Percentiles rank a stretch among this genome's conserved stretches.
Conservation (phyloP, 768 basidiomycete species). For the Cytidiella melzeri region DNA sequence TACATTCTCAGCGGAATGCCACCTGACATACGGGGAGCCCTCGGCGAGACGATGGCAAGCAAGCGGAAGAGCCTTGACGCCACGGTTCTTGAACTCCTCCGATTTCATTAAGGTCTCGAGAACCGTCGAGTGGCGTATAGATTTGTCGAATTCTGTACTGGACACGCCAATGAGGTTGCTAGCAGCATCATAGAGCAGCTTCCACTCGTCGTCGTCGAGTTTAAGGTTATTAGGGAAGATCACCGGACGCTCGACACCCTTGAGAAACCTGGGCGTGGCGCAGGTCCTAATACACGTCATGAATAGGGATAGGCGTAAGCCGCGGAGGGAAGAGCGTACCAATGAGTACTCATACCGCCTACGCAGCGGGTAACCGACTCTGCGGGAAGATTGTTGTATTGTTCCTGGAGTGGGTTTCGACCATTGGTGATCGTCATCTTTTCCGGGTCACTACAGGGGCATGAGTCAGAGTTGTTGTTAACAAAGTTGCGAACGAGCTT, state of each 20-base stretch:
- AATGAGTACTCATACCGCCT: slow-evolving; percentile 23
- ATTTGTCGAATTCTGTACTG: slow-evolving; percentile 14
- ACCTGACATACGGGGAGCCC: slow-evolving; percentile 18
- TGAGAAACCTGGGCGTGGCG: slow-evolving; percentile 15
- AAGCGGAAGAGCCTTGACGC: slow-evolving; percentile 16
- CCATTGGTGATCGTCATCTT: not conserved
- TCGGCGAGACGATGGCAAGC: slow-evolving; percentile 18
- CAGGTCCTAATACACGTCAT: too few species aligned
- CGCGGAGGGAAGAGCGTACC: too few species aligned
- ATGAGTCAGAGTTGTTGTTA: not conserved
- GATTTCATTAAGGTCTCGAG: slow-evolving; percentile 8
- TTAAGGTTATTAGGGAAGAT: slow-evolving; percentile 7
- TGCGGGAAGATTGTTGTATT: slow-evolving; percentile 16
- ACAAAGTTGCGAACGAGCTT: not conserved
- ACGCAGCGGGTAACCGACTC: slow-evolving; percentile 22
- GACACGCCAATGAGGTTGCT: slow-evolving; percentile 16
- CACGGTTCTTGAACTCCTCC: not conserved
- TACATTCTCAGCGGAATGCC: slow-evolving; percentile 19
- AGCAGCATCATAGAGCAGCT: slow-evolving; percentile 15
- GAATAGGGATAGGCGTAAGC: too few species aligned
- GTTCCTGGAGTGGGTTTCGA: slow-evolving; percentile 14
- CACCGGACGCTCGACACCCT: slow-evolving; percentile 12
- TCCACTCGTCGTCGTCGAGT: too few species aligned
- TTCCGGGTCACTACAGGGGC: not conserved
- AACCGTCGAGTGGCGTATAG: slow-evolving; percentile 21